phyloP scores from a whole-genome alignment of 148 eudicot genomes.

The Fagopyrum tataricum region DNA sequence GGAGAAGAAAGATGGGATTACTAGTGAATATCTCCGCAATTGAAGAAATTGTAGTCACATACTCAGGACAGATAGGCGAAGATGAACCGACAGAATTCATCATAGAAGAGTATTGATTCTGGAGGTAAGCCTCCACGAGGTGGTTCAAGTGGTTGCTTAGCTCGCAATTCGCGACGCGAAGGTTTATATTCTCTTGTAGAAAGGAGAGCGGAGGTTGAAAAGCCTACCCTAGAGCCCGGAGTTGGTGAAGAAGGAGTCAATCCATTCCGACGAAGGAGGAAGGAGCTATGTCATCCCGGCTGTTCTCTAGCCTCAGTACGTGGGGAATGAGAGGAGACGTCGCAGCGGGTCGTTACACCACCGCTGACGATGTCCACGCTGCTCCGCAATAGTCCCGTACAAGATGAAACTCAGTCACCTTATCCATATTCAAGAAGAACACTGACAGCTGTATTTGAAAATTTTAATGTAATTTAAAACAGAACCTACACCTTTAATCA shows the following conservation, averaged over 20 bases:
- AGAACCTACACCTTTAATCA: neutral
- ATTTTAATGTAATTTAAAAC: neutral
- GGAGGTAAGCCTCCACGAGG: conserved; percentile 22
- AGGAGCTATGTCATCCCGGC: no score
- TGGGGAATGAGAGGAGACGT: no score
- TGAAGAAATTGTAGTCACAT: conserved; percentile 1
- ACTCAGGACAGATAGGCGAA: conserved; percentile 1
- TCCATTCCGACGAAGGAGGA: no score
- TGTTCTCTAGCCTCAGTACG: no score
- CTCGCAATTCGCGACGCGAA: conserved; percentile 38
- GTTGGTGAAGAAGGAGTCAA: no score
- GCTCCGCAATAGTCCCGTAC: no score
- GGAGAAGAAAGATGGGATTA: conserved; percentile 9
- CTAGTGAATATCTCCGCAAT: conserved; percentile 28
- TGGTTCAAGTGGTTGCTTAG: conserved; percentile 33
- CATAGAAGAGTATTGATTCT: conserved; percentile 14
- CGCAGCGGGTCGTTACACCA: no score
- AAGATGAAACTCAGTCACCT: no score
- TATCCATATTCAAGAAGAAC: no score
- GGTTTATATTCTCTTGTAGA: conserved; percentile 68
- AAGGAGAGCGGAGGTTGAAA: no score
- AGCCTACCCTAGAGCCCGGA: no score
- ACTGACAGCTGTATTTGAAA: neutral
- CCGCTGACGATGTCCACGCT: no score
- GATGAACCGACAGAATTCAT: neutral